Conservation (phyloP, 441 rosid species). For the Isatis lusitanica region DNA sequence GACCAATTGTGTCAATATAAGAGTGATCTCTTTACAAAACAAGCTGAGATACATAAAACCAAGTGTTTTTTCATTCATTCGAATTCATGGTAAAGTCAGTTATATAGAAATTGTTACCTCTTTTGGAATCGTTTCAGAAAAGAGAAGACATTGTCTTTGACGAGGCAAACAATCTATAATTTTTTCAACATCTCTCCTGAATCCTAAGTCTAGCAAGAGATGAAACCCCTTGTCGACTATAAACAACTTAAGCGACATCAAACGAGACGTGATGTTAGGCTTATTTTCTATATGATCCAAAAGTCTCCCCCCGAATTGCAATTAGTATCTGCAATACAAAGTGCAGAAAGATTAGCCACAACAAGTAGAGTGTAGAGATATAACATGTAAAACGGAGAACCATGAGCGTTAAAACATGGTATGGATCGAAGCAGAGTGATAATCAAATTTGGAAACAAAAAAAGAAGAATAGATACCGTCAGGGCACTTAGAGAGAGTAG, state of each 20-base stretch:
- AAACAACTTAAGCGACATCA: conserved; percentile 88
- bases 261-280: conserved; percentile 67
- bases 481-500: too few relatives aligned
- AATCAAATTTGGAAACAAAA: too few relatives aligned
- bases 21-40: conserved; percentile 83
- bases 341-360: not conserved
- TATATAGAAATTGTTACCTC: conserved; percentile 53
- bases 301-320: conserved; percentile 93
- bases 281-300: conserved; percentile 92
- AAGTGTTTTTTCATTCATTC: not conserved
- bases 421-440: too few relatives aligned
- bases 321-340: conserved; percentile 65
- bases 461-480: too few relatives aligned
- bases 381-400: too few relatives aligned
- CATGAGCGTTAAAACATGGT: too few relatives aligned
- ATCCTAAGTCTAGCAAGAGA: conserved; percentile 87
- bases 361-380: too few relatives aligned
- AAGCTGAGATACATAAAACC: conserved; percentile 67
- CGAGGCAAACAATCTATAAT: conserved; percentile 87
- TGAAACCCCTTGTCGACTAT: conserved; percentile 92
- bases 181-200: conserved; percentile 90
- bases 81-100: not conserved
- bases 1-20: conserved; percentile 75
- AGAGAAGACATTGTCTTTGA: conserved; percentile 78
- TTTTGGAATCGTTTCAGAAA: conserved; percentile 90